phyloP scores from a whole-genome alignment of 2,329 filamentous ascomycete genomes.

The Periconia macrospinosa region DNA sequence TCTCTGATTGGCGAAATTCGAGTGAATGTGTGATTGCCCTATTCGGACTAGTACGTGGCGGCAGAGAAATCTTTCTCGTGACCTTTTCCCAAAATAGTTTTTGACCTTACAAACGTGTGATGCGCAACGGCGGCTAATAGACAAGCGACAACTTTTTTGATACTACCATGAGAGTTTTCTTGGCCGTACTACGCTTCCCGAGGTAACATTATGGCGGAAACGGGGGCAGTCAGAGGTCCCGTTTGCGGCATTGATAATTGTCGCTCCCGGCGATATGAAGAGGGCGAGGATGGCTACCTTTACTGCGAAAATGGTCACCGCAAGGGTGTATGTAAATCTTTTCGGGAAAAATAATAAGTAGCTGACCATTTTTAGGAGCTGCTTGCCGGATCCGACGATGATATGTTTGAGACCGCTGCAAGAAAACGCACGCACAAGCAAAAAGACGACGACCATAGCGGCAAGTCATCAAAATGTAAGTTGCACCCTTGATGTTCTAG shows the following conservation, averaged over 20 bases:
- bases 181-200: neutral
- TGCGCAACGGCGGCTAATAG: neutral
- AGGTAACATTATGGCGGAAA: neutral
- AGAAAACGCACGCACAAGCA: conserved; percentile 59
- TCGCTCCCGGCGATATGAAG: conserved; percentile 66
- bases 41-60: conserved; percentile 26
- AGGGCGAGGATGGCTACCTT: conserved; percentile 72
- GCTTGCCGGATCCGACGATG: conserved; percentile 58
- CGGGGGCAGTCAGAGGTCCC: conserved; percentile 25
- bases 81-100: neutral
- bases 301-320: conserved; percentile 82
- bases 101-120: neutral
- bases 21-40: conserved; percentile 23
- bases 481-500: neutral
- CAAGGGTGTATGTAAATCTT: conserved; percentile 63
- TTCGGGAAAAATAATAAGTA: neutral
- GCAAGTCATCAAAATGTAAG: conserved; percentile 55
- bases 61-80: neutral
- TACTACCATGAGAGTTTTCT: neutral
- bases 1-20: conserved; percentile 23
- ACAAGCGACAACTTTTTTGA: neutral
- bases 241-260: conserved; percentile 65
- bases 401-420: conserved; percentile 65
- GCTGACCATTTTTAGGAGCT: conserved; percentile 23
- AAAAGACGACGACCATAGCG: conserved; percentile 52